These are phyloP conservation scores for Diaporthe citri DNA, from an alignment of 2,329 filamentous ascomycete species.

Conservation along the genomic window DNA sequence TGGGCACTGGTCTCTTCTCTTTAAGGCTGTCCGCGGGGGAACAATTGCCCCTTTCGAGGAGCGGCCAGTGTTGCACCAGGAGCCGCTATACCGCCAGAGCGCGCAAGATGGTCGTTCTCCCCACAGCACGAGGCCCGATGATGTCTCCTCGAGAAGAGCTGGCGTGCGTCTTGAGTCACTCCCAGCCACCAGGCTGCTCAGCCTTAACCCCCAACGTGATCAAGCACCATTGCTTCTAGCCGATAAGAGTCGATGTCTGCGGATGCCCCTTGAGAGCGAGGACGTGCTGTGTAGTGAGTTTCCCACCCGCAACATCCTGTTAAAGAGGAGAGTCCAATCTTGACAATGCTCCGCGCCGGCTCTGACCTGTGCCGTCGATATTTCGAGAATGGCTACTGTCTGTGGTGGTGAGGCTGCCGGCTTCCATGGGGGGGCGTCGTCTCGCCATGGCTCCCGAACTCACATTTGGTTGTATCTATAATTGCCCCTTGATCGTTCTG, in stretches of 20 bases:
- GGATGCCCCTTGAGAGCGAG: neutral
- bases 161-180: too few species aligned
- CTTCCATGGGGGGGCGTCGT: neutral
- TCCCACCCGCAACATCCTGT: neutral
- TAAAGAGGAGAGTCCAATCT: neutral
- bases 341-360: neutral
- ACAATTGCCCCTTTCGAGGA: neutral
- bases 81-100: neutral
- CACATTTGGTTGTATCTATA: too few species aligned
- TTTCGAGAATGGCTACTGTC: neutral
- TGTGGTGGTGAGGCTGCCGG: too few species aligned
- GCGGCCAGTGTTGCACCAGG: neutral
- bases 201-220: neutral
- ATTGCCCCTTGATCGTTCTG: neutral
- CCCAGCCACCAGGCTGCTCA: neutral
- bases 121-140: neutral
- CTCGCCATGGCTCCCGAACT: neutral
- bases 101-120: neutral
- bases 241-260: neutral
- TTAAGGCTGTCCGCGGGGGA: too few species aligned
- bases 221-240: neutral
- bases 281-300: neutral
- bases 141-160: neutral
- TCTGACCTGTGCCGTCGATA: neutral
- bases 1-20: too few species aligned